phyloP scores from a whole-genome alignment of 768 basidiomycete species.

The Fomitopsis serialis region DNA sequence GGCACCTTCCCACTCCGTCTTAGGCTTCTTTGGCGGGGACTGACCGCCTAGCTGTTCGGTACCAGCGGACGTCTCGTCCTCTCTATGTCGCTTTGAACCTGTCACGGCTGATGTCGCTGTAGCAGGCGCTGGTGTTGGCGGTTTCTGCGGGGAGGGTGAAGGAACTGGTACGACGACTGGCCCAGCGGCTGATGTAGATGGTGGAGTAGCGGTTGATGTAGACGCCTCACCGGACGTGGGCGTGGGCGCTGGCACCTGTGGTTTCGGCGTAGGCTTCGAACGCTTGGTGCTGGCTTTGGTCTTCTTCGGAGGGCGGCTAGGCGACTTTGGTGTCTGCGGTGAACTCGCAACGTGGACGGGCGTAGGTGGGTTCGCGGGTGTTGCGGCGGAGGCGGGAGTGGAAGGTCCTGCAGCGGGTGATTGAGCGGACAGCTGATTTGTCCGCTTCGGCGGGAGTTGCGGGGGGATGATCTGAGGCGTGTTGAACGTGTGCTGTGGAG shows the following conservation, averaged over 20 bases:
- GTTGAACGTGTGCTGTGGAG: neutral
- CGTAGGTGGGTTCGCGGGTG: conserved; percentile 43
- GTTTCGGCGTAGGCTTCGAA: conserved; percentile 13
- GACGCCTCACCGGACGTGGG: conserved; percentile 3
- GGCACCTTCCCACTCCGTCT: conserved; percentile 67
- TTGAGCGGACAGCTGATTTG: neutral
- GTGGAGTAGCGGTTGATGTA: conserved; percentile 24
- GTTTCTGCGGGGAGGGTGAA: conserved; percentile 22
- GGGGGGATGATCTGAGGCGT: neutral
- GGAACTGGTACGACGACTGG: conserved; percentile 23
- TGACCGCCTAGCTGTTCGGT: conserved; percentile 1
- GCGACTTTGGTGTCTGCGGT: conserved; percentile 67
- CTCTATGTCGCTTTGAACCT: conserved; percentile 46
- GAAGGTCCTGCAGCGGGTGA: conserved; percentile 5
- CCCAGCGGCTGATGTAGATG: conserved; percentile 24
- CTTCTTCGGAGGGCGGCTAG: conserved; percentile 53
- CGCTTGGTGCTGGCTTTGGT: conserved; percentile 24
- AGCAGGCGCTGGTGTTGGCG: conserved; percentile 14
- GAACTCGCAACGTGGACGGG: conserved; percentile 41
- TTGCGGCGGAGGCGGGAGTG: conserved; percentile 32
- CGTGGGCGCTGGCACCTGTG: conserved; percentile 25
- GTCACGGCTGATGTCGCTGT: conserved; percentile 15
- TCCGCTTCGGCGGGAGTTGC: neutral
- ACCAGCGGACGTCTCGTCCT: conserved; percentile 33
- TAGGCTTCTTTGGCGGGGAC: conserved; percentile 21